Conservation (phyloP, 2,329 filamentous ascomycete genomes). For the Colletotrichum zoysiae region DNA sequence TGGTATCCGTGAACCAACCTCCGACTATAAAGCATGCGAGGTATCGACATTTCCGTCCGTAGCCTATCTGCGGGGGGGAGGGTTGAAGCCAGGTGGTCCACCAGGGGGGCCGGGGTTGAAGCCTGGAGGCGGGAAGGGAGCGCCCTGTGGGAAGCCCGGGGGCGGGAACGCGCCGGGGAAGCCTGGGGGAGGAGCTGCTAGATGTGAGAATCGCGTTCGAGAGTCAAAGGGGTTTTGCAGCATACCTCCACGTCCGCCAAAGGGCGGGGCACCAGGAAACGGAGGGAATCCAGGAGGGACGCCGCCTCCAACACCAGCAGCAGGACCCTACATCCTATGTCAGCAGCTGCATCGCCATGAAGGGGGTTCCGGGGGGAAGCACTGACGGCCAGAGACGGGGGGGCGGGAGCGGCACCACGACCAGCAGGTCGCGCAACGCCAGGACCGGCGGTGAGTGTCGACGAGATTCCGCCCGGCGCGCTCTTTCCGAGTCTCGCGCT, state of each 20-base stretch:
- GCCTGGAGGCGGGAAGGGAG: conserved; percentile 62
- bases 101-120: conserved; percentile 61
- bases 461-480: conserved; percentile 75
- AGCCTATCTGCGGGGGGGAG: conserved; percentile 71
- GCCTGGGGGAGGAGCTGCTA: conserved; percentile 61
- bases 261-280: conserved; percentile 63
- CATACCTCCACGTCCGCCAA: conserved; percentile 69
- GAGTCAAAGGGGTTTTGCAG: conserved; percentile 43
- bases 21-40: conserved; percentile 41
- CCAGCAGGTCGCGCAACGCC: conserved; percentile 93
- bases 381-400: conserved; percentile 83
- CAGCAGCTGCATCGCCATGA: not conserved
- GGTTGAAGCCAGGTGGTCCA: conserved; percentile 81
- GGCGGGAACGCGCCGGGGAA: conserved; percentile 64
- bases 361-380: not conserved
- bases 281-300: conserved; percentile 68
- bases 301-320: conserved; percentile 84
- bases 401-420: conserved; percentile 73
- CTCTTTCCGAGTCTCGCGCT: conserved; percentile 87
- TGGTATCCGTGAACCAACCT: conserved; percentile 45
- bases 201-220: conserved; percentile 49
- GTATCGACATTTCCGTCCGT: conserved; percentile 41
- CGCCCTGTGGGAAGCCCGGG: conserved; percentile 56
- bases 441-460: conserved; percentile 83
- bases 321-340: conserved; percentile 71